These are phyloP conservation scores for Trypanosoma cruzi DNA, from an alignment of 208 protist genomes.

Conservation along the genomic window DNA sequence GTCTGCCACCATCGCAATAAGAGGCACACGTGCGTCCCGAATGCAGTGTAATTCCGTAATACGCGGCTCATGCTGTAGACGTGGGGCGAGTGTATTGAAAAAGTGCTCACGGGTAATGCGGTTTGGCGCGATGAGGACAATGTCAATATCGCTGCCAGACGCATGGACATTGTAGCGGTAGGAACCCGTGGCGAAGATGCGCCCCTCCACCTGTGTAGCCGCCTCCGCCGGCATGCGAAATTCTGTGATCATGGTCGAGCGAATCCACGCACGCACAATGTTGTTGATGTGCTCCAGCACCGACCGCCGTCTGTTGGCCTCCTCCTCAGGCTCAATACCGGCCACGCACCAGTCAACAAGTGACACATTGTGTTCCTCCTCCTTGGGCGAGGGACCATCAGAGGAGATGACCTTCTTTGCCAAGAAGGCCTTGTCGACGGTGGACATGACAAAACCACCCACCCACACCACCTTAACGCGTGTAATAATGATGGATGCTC, in stretches of 20 bases:
- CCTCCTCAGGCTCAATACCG: constrained; percentile 88
- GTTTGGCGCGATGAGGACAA: constrained; percentile 94
- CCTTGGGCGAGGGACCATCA: constrained; percentile 75
- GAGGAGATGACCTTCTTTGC: constrained; percentile 77
- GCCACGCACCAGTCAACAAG: constrained; percentile 76
- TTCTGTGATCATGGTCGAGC: constrained; percentile 87
- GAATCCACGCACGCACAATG: constrained; percentile 87
- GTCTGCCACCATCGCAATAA: constrained; percentile 97
- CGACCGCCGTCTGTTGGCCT: constrained; percentile 78
- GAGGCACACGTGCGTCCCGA: constrained; percentile 95
- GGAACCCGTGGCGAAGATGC: constrained; percentile 98
- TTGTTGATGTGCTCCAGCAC: constrained; percentile 86
- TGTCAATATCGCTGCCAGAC: constrained; percentile 97
- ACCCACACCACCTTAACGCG: not conserved
- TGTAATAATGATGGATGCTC: too few relatives aligned
- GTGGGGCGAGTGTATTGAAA: constrained; percentile 90
- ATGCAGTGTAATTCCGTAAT: constrained; percentile 91
- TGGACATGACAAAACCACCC: constrained; percentile 16
- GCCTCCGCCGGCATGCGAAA: constrained; percentile 89
- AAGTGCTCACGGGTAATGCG: constrained; percentile 94
- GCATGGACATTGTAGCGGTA: constrained; percentile 98
- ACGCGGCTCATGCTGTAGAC: constrained; percentile 75
- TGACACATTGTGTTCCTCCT: constrained; percentile 69
- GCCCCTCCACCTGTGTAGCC: constrained; percentile 85
- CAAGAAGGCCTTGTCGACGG: constrained; percentile 63